phyloP scores from a whole-genome alignment of 352 stramenopile species.

The Phytophthora quininea region DNA sequence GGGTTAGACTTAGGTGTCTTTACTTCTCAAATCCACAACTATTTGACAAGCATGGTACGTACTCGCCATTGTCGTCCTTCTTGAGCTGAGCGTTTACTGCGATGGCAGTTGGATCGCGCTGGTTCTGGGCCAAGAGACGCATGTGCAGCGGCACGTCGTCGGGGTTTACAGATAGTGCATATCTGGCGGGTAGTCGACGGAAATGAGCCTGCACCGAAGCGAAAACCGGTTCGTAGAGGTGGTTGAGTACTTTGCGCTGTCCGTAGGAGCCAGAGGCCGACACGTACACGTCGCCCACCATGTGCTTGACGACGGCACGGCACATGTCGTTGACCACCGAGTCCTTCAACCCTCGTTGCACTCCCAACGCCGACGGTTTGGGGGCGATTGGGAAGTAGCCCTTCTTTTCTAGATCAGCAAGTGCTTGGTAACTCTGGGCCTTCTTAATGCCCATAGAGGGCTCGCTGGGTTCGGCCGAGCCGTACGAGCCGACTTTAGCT shows the following conservation, averaged over 20 bases:
- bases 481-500: slow-evolving; percentile 64
- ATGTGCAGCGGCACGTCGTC: slow-evolving; percentile 90
- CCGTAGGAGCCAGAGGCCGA: slow-evolving; percentile 68
- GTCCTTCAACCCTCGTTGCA: slow-evolving; percentile 83
- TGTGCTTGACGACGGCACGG: slow-evolving; percentile 86
- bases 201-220: slow-evolving; percentile 87
- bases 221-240: slow-evolving; percentile 87
- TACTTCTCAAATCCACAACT: not conserved
- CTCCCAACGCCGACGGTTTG: slow-evolving; percentile 78
- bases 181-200: slow-evolving; percentile 76
- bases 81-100: slow-evolving; percentile 84
- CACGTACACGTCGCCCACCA: slow-evolving; percentile 88
- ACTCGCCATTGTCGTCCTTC: slow-evolving; percentile 89
- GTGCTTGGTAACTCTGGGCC: slow-evolving; percentile 73
- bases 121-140: slow-evolving; percentile 81
- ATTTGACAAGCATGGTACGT: slow-evolving; percentile 21
- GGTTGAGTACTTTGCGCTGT: slow-evolving; percentile 82
- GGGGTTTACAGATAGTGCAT: slow-evolving; percentile 84
- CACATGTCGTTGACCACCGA: slow-evolving; percentile 91
- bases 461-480: slow-evolving; percentile 30
- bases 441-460: slow-evolving; percentile 68
- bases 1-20: not conserved
- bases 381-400: slow-evolving; percentile 80
- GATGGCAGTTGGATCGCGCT: slow-evolving; percentile 81
- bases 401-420: slow-evolving; percentile 86